Evolutionary conservation across 768 basidiomycete species (phyloP).

Genomic region (Scleroderma bovista): DNA sequence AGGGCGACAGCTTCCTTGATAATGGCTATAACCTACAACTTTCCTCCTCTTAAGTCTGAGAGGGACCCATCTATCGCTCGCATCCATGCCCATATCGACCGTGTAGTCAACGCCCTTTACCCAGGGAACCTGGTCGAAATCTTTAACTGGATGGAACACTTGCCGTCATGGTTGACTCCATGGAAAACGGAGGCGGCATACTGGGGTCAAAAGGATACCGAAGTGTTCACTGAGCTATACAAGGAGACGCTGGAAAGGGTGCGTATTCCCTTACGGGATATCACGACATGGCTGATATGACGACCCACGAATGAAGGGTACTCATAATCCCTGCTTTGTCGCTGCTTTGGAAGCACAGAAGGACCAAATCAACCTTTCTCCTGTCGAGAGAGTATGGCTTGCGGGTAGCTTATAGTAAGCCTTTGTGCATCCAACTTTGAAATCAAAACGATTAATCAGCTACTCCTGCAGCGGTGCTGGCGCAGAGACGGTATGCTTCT

Average conservation of each 20-base stretch:
- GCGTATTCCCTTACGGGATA: background rate
- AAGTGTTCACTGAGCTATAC: conserved; percentile 18
- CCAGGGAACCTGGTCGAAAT: conserved; percentile 35
- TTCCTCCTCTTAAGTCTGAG: conserved; percentile 10
- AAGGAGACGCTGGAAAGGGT: conserved; percentile 3
- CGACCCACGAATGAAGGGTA: background rate
- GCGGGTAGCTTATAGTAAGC: conserved; percentile 12
- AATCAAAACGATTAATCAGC: background rate
- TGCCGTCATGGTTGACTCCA: conserved; percentile 25
- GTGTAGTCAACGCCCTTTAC: conserved; percentile 28
- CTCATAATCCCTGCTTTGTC: conserved; percentile 4
- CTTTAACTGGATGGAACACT: conserved; percentile 28
- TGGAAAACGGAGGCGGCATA: conserved; percentile 25
- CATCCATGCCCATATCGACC: conserved; percentile 19
- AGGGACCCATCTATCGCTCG: conserved; percentile 12
- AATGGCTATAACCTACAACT: conserved; percentile 22
- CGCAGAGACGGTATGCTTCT: no score
- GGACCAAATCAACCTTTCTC: conserved; percentile 3
- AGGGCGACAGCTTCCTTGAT: conserved; percentile 26
- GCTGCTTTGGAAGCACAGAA: conserved; percentile 7
- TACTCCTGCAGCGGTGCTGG: no score
- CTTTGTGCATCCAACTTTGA: background rate
- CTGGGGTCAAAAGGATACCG: conserved; percentile 19
- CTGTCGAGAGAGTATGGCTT: conserved; percentile 12
- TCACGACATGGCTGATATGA: no score